phyloP scores from a whole-genome alignment of 2,329 filamentous ascomycete species.

The Microthyrium microscopicum region DNA sequence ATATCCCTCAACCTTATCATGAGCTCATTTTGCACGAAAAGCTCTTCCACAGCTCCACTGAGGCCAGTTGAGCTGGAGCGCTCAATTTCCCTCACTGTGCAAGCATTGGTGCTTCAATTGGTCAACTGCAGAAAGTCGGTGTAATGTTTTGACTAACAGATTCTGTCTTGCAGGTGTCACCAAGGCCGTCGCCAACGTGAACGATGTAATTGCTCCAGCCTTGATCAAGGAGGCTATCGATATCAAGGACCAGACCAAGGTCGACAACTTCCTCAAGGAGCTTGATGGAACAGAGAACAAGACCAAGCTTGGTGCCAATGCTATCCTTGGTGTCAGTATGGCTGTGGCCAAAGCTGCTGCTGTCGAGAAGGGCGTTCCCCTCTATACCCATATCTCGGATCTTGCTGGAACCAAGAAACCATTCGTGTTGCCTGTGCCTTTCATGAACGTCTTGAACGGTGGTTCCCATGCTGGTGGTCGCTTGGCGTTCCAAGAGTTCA shows the following conservation, averaged over 20 bases:
- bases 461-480: conserved; percentile 95
- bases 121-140: too few relatives aligned
- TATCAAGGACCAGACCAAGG: conserved; percentile 36
- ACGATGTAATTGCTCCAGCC: conserved; percentile 36
- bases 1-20: too few relatives aligned
- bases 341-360: conserved; percentile 41
- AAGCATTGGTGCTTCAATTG: too few relatives aligned
- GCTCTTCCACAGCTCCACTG: too few relatives aligned
- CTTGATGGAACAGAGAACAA: conserved; percentile 44
- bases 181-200: conserved; percentile 39
- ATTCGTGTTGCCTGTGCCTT: conserved; percentile 40
- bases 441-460: conserved; percentile 43
- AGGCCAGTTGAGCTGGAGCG: too few relatives aligned
- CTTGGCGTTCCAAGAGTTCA: conserved; percentile 44
- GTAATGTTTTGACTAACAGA: conserved; percentile 10
- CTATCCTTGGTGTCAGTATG: conserved; percentile 44
- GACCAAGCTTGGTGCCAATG: conserved; percentile 41
- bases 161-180: too few relatives aligned
- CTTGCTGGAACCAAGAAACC: conserved; percentile 35
- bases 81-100: too few relatives aligned
- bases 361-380: conserved; percentile 36
- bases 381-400: conserved; percentile 41
- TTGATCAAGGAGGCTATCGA: conserved; percentile 37
- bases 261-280: conserved; percentile 36
- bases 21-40: too few relatives aligned